Conservation (phyloP, 441 rosid genomes). For the Populus hybrid region DNA sequence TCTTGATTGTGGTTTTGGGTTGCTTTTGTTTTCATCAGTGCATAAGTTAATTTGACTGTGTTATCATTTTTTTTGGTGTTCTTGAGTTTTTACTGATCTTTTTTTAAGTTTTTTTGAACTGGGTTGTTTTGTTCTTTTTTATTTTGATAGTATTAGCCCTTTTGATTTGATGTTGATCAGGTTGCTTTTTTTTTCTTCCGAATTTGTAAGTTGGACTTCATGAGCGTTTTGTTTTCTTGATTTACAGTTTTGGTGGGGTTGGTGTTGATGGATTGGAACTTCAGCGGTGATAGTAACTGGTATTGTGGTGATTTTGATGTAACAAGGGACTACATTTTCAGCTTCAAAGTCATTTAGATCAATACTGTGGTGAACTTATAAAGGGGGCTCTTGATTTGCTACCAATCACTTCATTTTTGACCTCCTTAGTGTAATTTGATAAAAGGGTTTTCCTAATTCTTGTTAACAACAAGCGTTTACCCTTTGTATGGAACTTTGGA, state of each 20-base stretch:
- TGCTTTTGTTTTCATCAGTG: constrained; percentile 16
- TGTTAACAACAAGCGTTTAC: constrained; percentile 23
- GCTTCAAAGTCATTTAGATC: constrained; percentile 29
- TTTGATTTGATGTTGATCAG: constrained; percentile 9
- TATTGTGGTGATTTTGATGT: constrained; percentile 31
- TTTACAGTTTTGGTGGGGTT: constrained; percentile 31
- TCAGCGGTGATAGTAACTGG: constrained; percentile 38
- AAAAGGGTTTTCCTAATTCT: constrained; percentile 13
- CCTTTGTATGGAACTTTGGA: constrained; percentile 34
- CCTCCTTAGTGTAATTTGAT: constrained; percentile 11
- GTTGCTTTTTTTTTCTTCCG: neutral
- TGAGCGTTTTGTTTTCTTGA: constrained; percentile 11
- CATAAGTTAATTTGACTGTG: constrained; percentile 3
- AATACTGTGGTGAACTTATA: constrained; percentile 11
- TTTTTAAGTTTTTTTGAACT: neutral
- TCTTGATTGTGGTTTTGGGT: constrained; percentile 22
- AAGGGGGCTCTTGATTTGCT: constrained; percentile 11
- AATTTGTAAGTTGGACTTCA: constrained; percentile 14
- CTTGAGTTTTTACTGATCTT: neutral
- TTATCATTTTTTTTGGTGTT: neutral
- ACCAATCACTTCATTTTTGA: constrained; percentile 1
- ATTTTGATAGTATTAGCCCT: neutral
- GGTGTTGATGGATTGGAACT: constrained; percentile 56
- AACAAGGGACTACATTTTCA: constrained; percentile 26
- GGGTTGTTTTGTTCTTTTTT: constrained; percentile 7